Evolutionary conservation across 2,329 filamentous ascomycete species (phyloP), one percentile per base, ranked within the genome.

Genomic region (Furcasterigmium sp.): DNA sequence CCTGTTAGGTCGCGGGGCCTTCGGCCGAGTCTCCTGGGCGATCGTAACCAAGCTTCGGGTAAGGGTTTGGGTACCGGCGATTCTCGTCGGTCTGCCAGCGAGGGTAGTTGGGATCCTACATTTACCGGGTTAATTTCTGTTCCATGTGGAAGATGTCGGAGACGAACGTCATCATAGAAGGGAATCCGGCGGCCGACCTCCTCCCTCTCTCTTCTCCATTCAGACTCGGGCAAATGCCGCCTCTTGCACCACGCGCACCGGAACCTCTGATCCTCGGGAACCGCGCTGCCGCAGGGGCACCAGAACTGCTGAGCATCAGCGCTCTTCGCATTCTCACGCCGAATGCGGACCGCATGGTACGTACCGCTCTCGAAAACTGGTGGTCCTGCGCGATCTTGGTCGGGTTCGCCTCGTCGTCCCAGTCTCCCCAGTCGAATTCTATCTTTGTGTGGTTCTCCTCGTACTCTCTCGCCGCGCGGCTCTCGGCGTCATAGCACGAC

Each of bases 171-270:
- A 3, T 37, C 34, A 2, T 20, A 37, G 19, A 40, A 6, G 29
- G 34, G 11, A 35, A 23, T 1, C 28, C 39, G 26, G 1, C 9
- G 30, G n/a, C 37, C 21, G 14, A 42, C 20, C 19, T 46, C 30
- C 2, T 14, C 13, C 6, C 13, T 15, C 30, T 47, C 46, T 3
- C 26, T 5, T 4, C 13, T 28, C 48, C 48, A 50, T 8, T 50
- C 41, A 10, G 8, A 11, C 23, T 49, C 41, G 21, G 41, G 39
- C 14, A 39, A 34, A 29, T 49, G 46, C 13, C 46, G 43, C 10
- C 46, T 40, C 17, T 41, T 45, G 26, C 48, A 50, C 44, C 46
- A 50, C 9, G 41, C 43, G 30, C 48, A 50, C 21, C 48, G 25
- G 5, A 37, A 37, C 13, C 28, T 19, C 3, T 19, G 43, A 3